Base-by-base conservation (phyloP, 768 basidiomycete species). In the Termitomyces sp. region DNA sequence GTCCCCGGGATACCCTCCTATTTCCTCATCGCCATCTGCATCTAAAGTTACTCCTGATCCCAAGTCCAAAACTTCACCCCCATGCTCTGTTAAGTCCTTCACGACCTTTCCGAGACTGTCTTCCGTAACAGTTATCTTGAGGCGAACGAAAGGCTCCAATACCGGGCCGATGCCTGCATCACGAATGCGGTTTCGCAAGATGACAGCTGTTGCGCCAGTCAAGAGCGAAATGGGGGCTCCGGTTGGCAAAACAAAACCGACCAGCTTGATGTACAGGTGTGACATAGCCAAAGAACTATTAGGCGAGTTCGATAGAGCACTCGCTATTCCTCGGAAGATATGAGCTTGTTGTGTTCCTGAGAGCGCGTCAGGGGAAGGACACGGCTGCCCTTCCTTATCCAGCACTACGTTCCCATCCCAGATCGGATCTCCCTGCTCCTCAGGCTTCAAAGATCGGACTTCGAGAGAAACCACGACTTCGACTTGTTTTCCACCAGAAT, bases 401-500 rank as follows among this genome's bases (percentile, higher is more conserved):
- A 90, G 60, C 10, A 93, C 84, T 34, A 88, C 62, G 69, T 92
- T 94, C 2, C 84, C 90, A 55, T 84, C 87, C 85, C 91, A 94
- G 8, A 74, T 68, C 2, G 83, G 77, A 64, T 90, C 83, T 2
- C 87, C 85, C 12, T 69, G 65, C 64, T 90, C 87, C 46, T 72
- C 73, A 1, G 77, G 75, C 28, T 66, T 66, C 28, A 92, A 69
- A 11, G 82, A 68, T 11, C 82, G 76, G 10, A 93, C 63, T 14
- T 71, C 71, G 43, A 94, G 70, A 21, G 75, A 71, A 35, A 93
- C 70, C 22, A 69, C 69, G 12, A 88, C 77, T 0, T 73, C 67
- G 2, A 77, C 64, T 11, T 68, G 68, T 62, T 80, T 84, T 24
- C 88, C 88, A 12, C 76, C 77, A 14, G 86, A 70, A 32, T 88